A percentile compares a stretch with the other conserved stretches of the same genome.
These are phyloP conservation scores for Tribonema minus DNA, from an alignment of 108 stramenopile genomes.

Conservation along the genomic window DNA sequence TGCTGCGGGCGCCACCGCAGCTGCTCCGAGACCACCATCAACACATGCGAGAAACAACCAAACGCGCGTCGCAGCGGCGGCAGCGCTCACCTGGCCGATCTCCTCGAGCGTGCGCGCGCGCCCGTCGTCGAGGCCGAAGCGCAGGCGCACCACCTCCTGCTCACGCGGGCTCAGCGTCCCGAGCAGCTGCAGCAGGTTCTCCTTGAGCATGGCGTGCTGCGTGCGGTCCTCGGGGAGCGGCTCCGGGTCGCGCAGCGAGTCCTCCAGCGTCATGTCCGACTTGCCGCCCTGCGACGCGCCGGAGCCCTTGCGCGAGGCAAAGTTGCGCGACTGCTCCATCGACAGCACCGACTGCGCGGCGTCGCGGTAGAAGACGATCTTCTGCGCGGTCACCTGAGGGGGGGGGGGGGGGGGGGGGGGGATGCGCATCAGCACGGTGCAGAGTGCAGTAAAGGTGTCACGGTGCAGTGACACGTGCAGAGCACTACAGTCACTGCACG, in stretches of 20 bases:
- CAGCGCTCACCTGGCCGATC: conserved; percentile 73
- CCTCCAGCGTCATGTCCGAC: neutral
- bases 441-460: neutral
- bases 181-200: conserved; percentile 23
- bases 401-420: neutral
- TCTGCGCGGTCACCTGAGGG: neutral
- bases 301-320: neutral
- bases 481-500: neutral
- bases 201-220: conserved; percentile 1
- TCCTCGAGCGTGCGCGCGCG: conserved; percentile 82
- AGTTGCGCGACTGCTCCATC: conserved; percentile 13
- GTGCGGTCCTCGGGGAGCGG: neutral
- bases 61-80: too few species aligned
- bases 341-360: neutral
- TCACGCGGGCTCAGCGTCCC: conserved; percentile 25
- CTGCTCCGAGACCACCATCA: too few species aligned
- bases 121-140: conserved; percentile 90
- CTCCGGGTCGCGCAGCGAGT: neutral
- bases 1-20: too few species aligned
- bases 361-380: conserved; percentile 13
- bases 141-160: conserved; percentile 77
- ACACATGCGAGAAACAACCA: too few species aligned
- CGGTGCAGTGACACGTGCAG: too few species aligned
- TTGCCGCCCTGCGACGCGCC: neutral
- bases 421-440: neutral